A percentile compares a stretch with the other conserved stretches of the same genome.
These are phyloP conservation scores for Thuidium tamariscinum DNA, from an alignment of 225 moss, liverwort and hornwort genomes.

Conservation along the genomic window DNA sequence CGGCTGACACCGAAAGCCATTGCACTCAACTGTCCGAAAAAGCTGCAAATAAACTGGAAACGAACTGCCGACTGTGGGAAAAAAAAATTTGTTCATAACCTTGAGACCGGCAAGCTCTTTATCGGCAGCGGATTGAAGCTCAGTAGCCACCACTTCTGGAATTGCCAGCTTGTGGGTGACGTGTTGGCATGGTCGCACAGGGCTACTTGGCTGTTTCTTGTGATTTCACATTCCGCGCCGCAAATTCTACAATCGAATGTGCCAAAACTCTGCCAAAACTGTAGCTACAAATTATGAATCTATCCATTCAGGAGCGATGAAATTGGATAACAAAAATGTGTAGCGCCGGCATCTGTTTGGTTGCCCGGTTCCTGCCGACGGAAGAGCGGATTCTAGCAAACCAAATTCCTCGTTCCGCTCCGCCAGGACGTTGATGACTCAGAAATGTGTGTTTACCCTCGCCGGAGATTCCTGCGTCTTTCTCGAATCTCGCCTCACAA, in stretches of 20 bases:
- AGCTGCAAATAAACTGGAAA: neutral
- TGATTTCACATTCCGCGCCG: neutral
- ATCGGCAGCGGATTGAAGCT: neutral
- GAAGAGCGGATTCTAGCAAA: neutral
- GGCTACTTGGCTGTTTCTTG: neutral
- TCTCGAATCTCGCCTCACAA: neutral
- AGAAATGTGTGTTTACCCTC: neutral
- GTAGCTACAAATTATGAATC: neutral
- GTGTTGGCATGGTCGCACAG: neutral
- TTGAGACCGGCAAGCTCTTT: neutral
- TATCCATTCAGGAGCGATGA: neutral
- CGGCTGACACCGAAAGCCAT: slow-evolving; percentile 9
- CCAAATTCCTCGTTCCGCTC: neutral
- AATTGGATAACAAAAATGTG: neutral
- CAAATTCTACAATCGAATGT: neutral
- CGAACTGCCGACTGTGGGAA: neutral
- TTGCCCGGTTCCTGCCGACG: neutral
- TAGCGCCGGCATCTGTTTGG: neutral
- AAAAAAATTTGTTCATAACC: neutral
- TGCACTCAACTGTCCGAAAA: neutral
- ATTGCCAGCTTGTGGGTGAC: neutral
- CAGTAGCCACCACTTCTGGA: neutral
- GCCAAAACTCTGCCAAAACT: neutral
- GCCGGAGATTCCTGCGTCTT: neutral
- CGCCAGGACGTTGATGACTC: neutral